These are phyloP conservation scores for Vigna mungo DNA, from an alignment of 306 rosid species.

Conservation along the genomic window DNA sequence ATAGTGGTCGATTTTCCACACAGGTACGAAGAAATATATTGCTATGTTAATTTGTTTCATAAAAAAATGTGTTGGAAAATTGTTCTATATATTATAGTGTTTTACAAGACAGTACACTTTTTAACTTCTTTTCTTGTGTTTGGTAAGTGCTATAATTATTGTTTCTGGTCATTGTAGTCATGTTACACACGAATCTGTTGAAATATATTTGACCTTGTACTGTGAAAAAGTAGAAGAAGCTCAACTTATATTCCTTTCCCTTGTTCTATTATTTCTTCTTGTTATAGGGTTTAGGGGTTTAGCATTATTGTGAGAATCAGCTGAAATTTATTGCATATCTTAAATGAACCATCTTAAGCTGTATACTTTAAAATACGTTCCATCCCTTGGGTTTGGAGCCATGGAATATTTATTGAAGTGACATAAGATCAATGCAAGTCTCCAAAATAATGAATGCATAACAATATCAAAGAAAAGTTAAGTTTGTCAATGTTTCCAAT, in stretches of 20 bases:
- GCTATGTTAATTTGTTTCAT: conserved; percentile 24
- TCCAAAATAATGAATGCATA: neutral
- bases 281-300: neutral
- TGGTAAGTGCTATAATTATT: conserved; percentile 11
- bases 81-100: neutral
- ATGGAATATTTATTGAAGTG: neutral
- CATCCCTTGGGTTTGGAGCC: neutral
- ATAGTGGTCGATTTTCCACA: conserved; percentile 91
- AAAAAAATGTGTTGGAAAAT: neutral
- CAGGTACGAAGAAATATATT: conserved; percentile 58
- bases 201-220: neutral
- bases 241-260: conserved; percentile 12
- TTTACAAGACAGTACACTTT: neutral
- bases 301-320: conserved; percentile 2
- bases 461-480: neutral
- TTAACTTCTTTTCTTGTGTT: neutral
- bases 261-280: conserved; percentile 2
- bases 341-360: conserved; percentile 7
- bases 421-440: neutral
- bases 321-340: conserved; percentile 24
- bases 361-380: neutral
- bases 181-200: neutral
- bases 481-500: neutral
- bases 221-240: neutral
- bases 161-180: conserved; percentile 12